These are phyloP conservation scores for Rosa chinensis DNA, from an alignment of 306 rosid genomes.

Conservation along the genomic window DNA sequence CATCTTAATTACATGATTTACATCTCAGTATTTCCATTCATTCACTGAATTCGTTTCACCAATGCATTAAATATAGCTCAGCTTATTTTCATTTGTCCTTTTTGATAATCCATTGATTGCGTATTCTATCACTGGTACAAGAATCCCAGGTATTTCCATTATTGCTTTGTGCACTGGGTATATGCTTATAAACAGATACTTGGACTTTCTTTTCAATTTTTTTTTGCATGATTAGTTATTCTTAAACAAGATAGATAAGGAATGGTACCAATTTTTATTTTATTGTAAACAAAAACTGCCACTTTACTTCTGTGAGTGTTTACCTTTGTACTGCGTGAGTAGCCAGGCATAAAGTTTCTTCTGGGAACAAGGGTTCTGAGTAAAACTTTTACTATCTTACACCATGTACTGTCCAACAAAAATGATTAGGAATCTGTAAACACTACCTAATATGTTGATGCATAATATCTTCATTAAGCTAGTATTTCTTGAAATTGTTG, in stretches of 20 bases:
- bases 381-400: neutral
- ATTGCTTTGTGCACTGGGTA: slow-evolving; percentile 2
- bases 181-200: neutral
- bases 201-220: neutral
- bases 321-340: neutral
- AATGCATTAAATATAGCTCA: neutral
- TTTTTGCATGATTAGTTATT: neutral
- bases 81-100: neutral
- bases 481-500: neutral
- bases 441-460: neutral
- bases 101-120: neutral
- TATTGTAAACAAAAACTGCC: neutral
- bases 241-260: neutral
- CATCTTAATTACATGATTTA: neutral
- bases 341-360: neutral
- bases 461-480: neutral
- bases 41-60: slow-evolving; percentile 2
- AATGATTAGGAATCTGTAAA: neutral
- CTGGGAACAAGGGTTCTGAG: neutral
- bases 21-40: neutral
- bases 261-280: neutral
- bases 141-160: slow-evolving; percentile 3
- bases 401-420: neutral
- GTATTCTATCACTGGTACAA: neutral
- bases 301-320: neutral